Conservation (phyloP, 345 rosid species). For the Laguncularia racemosa region DNA sequence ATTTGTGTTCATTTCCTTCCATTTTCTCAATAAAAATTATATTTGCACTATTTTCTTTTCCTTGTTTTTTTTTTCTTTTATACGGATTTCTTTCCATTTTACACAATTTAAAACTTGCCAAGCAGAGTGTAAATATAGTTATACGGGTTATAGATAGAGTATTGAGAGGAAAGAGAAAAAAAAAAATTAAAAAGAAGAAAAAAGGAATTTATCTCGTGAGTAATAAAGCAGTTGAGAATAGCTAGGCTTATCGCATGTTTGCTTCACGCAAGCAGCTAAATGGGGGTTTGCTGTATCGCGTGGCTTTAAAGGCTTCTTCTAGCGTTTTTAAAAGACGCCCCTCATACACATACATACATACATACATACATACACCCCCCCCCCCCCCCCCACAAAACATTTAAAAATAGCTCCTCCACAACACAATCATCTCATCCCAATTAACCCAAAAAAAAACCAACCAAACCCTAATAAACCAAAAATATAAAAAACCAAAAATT, state of each 20-base stretch:
- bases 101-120: too few species aligned
- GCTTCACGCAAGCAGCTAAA: conserved; percentile 99
- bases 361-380: too few species aligned
- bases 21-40: too few species aligned
- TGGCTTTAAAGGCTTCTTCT: conserved; percentile 83
- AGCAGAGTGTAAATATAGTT: too few species aligned
- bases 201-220: conserved; percentile 10
- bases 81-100: too few species aligned
- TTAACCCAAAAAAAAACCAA: conserved; percentile 5
- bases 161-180: neutral
- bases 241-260: conserved; percentile 75
- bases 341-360: too few species aligned
- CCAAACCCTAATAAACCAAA: conserved; percentile 19
- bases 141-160: too few species aligned
- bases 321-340: conserved; percentile 19
- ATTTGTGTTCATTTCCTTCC: too few species aligned
- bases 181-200: conserved; percentile 12
- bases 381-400: conserved; percentile 9
- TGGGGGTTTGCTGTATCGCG: conserved; percentile 71
- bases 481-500: too few species aligned
- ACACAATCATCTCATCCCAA: conserved; percentile 4
- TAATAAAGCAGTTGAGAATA: conserved; percentile 35
- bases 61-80: too few species aligned
- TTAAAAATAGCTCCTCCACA: neutral
- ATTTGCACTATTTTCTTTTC: too few species aligned